Conservation (phyloP, 805 yeast species). For the Saccharomycopsis sp. region DNA sequence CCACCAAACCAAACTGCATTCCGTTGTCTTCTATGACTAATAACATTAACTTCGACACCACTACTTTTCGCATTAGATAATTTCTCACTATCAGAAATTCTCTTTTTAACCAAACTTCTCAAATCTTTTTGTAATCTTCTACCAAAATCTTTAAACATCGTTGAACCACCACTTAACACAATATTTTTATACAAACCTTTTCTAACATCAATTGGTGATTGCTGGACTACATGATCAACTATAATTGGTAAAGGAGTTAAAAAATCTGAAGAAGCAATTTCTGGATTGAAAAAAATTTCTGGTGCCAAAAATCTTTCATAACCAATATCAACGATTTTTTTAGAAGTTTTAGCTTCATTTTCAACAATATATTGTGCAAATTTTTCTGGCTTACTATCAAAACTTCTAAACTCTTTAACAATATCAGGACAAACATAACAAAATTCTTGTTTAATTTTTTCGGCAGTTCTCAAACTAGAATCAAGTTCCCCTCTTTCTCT, state of each 20-base stretch:
- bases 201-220: constrained; percentile 96
- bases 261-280: constrained; percentile 91
- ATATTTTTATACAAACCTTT: constrained; percentile 93
- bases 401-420: constrained; percentile 91
- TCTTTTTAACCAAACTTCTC: constrained; percentile 76
- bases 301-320: constrained; percentile 98
- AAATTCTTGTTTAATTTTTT: constrained; percentile 90
- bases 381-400: constrained; percentile 88
- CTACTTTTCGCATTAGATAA: constrained; percentile 66
- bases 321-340: constrained; percentile 81
- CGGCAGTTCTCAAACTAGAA: constrained; percentile 92
- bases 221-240: constrained; percentile 91
- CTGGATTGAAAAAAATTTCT: constrained; percentile 98
- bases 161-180: constrained; percentile 95
- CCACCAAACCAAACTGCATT: constrained; percentile 99
- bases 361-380: constrained; percentile 91
- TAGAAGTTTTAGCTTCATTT: constrained; percentile 57
- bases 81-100: constrained; percentile 77
- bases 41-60: constrained; percentile 96
- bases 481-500: constrained; percentile 97
- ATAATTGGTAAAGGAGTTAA: constrained; percentile 94
- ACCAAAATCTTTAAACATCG: constrained; percentile 98
- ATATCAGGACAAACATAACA: constrained; percentile 98
- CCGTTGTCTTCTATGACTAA: constrained; percentile 93
- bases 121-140: constrained; percentile 95